Evolutionary conservation across 352 stramenopile species (phyloP).

Genomic region (Phytophthora pistaciae): DNA sequence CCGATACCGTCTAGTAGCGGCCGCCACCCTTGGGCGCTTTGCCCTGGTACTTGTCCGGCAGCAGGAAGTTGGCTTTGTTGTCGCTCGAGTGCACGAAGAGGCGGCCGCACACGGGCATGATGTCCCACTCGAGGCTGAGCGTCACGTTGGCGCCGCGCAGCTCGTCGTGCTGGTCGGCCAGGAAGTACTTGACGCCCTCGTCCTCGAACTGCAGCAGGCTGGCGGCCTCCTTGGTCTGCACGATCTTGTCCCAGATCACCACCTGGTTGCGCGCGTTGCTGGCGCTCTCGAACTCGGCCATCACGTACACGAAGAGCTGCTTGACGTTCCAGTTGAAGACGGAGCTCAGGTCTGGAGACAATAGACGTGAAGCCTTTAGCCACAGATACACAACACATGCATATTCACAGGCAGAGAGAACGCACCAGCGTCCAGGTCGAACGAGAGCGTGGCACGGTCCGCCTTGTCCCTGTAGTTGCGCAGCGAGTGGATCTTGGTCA

Average conservation of each 20-base stretch:
- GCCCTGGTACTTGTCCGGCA: slow-evolving; percentile 78
- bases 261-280: slow-evolving; percentile 81
- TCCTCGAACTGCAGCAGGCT: slow-evolving; percentile 57
- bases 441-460: slow-evolving; percentile 85
- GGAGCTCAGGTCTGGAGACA: slow-evolving; percentile 69
- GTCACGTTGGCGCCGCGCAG: slow-evolving; percentile 82
- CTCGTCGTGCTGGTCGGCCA: slow-evolving; percentile 82
- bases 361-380: neutral
- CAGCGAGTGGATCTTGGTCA: slow-evolving; percentile 82
- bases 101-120: slow-evolving; percentile 87
- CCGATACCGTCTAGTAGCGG: slow-evolving; percentile 33
- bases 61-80: slow-evolving; percentile 57
- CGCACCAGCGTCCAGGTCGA: slow-evolving; percentile 82
- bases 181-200: slow-evolving; percentile 86
- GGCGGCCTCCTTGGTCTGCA: slow-evolving; percentile 69
- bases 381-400: neutral
- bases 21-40: slow-evolving; percentile 54
- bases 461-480: slow-evolving; percentile 84
- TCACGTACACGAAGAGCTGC: slow-evolving; percentile 91
- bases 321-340: slow-evolving; percentile 94
- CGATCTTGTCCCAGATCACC: slow-evolving; percentile 90
- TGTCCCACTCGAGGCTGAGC: slow-evolving; percentile 85
- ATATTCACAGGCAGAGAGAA: slow-evolving; percentile 1
- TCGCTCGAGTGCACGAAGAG: slow-evolving; percentile 75
- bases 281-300: slow-evolving; percentile 80